Conservation (phyloP, 1,139 yeast species). For the Blastobotrys serpentis region DNA sequence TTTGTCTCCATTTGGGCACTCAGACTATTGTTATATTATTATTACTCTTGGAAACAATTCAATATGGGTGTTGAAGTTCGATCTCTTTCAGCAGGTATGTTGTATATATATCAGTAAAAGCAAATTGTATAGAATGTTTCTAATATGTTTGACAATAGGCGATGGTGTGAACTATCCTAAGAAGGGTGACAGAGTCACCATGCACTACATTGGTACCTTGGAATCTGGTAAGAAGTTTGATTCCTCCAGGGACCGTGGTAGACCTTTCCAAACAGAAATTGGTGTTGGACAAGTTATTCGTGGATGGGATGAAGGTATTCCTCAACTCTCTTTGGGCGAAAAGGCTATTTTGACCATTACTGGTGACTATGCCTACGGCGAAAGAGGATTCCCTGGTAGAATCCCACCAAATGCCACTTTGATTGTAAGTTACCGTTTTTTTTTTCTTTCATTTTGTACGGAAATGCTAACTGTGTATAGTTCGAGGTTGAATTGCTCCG, state of each 20-base stretch:
- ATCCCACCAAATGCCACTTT: conserved; percentile 96
- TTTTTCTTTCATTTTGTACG: not conserved
- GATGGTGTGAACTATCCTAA: conserved; percentile 87
- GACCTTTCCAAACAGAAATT: conserved; percentile 88
- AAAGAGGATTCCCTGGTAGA: conserved; percentile 91
- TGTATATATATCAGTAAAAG: not conserved
- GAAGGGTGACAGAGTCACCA: conserved; percentile 74
- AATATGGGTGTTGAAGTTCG: conserved; percentile 43
- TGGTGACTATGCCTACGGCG: conserved; percentile 90
- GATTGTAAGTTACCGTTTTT: conserved; percentile 39
- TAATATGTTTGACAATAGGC: conserved; percentile 45
- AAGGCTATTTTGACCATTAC: conserved; percentile 90
- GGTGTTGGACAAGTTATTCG: conserved; percentile 96
- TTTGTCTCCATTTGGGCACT: too few relatives aligned
- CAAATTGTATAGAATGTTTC: not conserved
- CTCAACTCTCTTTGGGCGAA: conserved; percentile 87
- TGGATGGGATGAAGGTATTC: conserved; percentile 96
- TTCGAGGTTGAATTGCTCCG: conserved; percentile 89
- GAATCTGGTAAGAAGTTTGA: conserved; percentile 95
- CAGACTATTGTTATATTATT: too few relatives aligned
- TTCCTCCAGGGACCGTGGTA: conserved; percentile 89
- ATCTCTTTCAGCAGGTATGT: conserved; percentile 40
- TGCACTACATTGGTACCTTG: conserved; percentile 93
- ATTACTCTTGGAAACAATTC: conserved; percentile 2
- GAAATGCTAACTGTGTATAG: conserved; percentile 17